A percentile compares a stretch with the other conserved stretches of the same genome.
Conservation (phyloP, 2,329 filamentous ascomycete genomes). For the Calycina herbarum region DNA sequence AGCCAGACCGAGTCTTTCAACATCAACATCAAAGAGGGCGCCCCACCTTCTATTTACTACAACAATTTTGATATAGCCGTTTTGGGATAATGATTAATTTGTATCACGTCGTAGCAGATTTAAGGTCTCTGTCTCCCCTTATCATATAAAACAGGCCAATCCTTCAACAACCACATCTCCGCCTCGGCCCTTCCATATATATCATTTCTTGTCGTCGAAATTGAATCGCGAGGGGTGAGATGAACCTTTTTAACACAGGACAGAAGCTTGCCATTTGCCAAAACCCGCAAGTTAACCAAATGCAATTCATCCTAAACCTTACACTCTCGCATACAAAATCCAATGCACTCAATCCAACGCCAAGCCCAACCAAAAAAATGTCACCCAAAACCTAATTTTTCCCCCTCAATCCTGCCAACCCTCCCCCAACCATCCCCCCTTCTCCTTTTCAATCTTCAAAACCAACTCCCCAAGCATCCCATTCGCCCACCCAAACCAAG, state of each 20-base stretch:
- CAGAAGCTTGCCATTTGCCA: neutral
- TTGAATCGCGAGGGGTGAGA: no score
- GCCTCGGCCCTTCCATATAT: no score
- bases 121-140: no score
- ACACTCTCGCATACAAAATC: neutral
- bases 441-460: slow-evolving; percentile 28
- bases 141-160: no score
- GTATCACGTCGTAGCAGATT: no score
- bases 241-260: neutral
- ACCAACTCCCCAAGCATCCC: slow-evolving; percentile 73
- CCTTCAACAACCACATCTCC: no score
- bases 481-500: slow-evolving; percentile 78
- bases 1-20: no score
- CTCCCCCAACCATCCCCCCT: slow-evolving; percentile 22
- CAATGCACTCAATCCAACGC: neutral
- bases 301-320: neutral
- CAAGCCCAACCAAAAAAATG: neutral
- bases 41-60: no score
- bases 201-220: no score
- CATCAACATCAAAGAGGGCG: no score
- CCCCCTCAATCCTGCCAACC: slow-evolving; percentile 25
- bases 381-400: neutral
- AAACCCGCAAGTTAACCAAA: neutral
- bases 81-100: no score
- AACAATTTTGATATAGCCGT: no score